Evolutionary conservation across 345 rosid genomes (phyloP), one percentile per base, ranked within the genome.

Genomic region (Fremontodendron californicum): DNA sequence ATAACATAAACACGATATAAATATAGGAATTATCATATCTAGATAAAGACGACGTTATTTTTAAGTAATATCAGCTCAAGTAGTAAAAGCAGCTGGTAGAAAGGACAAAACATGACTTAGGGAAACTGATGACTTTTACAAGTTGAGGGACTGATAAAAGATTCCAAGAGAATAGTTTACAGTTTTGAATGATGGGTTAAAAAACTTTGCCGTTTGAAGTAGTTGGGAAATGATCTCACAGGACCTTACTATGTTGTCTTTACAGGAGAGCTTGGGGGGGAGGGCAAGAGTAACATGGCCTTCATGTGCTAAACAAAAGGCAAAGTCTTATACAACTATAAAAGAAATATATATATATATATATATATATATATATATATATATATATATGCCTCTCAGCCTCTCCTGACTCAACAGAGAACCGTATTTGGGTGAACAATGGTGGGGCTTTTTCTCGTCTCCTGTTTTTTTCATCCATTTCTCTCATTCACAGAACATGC

Each of bases 401-500:
- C 37, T 25, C 54, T 13, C 51, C 81, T 27, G 74, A 79, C 51
- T 78, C 65, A 51, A 61, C 77, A 18, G 67, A 43, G 65, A 79
- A 83, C 79, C 74, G 67, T 80, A 78, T 84, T 77, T 80, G 69
- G 27, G 81, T 73, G 81, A 73, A 46, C 61, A 74, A 58, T 75
- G 81, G 91, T 82, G 90, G 89, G 86, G 84, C 91, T 85, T 69
- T 52, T 45, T 71, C 72, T 54, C 4, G 21, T 71, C 5, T 33
- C 60, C 31, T 79, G 37, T 79, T 78, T 72, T 70, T 27, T n/a
- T 79, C 78, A 74, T 66, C 76, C 25, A 15, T 79, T 82, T 72
- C 78, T 72, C 73, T 87, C 85, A 68, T 79, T 90, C 98, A 88
- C 90, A 86, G 94, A 91, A 93, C 94, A 89, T 89, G 95, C 85